These are phyloP conservation scores for Yarrowia deformans DNA, from an alignment of 805 yeast genomes.

Conservation along the genomic window DNA sequence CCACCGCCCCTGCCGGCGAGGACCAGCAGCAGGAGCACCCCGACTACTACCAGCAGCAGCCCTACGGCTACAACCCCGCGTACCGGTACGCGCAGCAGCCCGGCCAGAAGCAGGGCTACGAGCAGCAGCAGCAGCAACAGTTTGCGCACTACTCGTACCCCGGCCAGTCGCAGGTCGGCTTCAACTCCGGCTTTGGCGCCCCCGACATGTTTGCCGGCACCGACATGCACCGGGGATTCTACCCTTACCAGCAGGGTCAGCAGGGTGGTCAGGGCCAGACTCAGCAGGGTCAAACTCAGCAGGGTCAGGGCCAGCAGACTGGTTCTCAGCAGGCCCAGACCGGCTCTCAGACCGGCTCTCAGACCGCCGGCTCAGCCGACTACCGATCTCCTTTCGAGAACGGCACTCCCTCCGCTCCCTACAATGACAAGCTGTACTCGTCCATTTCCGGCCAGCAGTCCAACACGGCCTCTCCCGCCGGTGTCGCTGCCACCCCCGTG, in stretches of 20 bases:
- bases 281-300: constrained; percentile 9
- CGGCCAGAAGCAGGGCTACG: constrained; percentile 30
- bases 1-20: constrained; percentile 8
- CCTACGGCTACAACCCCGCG: constrained; percentile 37
- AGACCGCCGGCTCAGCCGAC: too few relatives aligned
- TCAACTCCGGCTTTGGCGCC: constrained; percentile 32
- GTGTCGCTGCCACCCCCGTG: constrained; percentile 37
- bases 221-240: constrained; percentile 36
- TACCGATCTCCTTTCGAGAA: constrained; percentile 40
- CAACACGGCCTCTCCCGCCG: constrained; percentile 40
- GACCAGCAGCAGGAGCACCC: constrained; percentile 34
- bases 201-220: constrained; percentile 39
- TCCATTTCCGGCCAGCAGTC: constrained; percentile 35
- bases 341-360: too few relatives aligned
- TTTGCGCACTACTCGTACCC: constrained; percentile 38
- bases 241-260: constrained; percentile 39
- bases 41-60: constrained; percentile 39
- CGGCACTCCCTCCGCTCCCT: constrained; percentile 32
- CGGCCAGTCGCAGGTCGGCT: constrained; percentile 37
- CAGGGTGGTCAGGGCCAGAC: constrained; percentile 13
- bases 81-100: constrained; percentile 37
- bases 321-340: too few relatives aligned
- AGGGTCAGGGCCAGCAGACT: constrained; percentile 7
- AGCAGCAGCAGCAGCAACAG: constrained; percentile 39
- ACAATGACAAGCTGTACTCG: constrained; percentile 38